Conservation (phyloP, 164 flowering plant species). For the Aristolochia contorta region DNA sequence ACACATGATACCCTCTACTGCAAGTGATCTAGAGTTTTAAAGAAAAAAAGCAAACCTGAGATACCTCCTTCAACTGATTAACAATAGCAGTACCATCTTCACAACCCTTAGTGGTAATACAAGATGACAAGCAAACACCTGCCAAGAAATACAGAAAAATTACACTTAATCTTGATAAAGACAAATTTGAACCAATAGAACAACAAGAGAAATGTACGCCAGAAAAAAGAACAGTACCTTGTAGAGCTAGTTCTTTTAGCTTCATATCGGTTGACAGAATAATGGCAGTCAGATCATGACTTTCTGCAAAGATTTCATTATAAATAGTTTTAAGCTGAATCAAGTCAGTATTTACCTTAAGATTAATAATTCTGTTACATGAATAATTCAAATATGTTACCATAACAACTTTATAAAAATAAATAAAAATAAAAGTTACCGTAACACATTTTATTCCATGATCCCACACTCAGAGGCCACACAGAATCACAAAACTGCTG, state of each 20-base stretch:
- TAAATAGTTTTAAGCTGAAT: background rate
- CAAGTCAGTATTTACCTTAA: too few species aligned
- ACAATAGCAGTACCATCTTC: slow-evolving; percentile 23
- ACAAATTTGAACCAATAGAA: background rate
- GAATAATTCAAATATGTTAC: slow-evolving; percentile 1
- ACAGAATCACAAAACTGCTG: slow-evolving; percentile 33
- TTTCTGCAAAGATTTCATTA: slow-evolving; percentile 12
- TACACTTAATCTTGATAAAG: background rate
- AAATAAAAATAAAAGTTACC: too few species aligned
- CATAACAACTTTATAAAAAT: too few species aligned
- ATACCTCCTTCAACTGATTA: slow-evolving; percentile 51
- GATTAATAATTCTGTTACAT: too few species aligned
- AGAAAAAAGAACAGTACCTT: slow-evolving; percentile 36
- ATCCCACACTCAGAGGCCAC: slow-evolving; percentile 42
- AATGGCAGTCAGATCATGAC: slow-evolving; percentile 14
- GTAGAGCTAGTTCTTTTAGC: slow-evolving; percentile 56
- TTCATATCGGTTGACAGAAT: slow-evolving; percentile 39
- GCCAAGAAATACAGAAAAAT: background rate
- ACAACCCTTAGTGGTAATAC: slow-evolving; percentile 25
- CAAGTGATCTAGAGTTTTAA: background rate
- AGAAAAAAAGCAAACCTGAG: slow-evolving; percentile 32
- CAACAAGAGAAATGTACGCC: background rate
- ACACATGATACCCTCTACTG: background rate
- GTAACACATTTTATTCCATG: slow-evolving; percentile 21
- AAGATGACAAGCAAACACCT: slow-evolving; percentile 65